Percentiles rank a stretch among this genome's conserved stretches.
Conservation (phyloP, 2,329 filamentous ascomycete genomes). For the Dothideomycetidae sp. region DNA sequence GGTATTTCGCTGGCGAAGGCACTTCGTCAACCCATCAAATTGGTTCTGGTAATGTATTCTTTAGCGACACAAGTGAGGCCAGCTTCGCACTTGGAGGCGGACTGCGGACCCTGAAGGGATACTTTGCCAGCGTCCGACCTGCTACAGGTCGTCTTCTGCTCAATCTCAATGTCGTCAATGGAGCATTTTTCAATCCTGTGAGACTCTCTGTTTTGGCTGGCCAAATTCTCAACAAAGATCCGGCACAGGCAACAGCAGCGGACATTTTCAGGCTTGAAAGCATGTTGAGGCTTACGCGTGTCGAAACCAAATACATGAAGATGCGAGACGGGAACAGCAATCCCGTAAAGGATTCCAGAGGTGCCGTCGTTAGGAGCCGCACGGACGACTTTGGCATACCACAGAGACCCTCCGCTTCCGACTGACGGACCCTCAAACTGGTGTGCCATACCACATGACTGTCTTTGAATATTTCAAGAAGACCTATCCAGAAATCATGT, state of each 20-base stretch:
- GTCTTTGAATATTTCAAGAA: slow-evolving; percentile 38
- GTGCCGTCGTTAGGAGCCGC: slow-evolving; percentile 10
- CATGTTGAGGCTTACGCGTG: slow-evolving; percentile 29
- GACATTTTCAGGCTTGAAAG: slow-evolving; percentile 15
- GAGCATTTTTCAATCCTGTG: slow-evolving; percentile 40
- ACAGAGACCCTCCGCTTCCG: slow-evolving; percentile 35
- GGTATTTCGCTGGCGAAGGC: slow-evolving; percentile 31
- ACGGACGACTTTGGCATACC: too few species aligned
- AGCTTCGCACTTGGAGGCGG: slow-evolving; percentile 33
- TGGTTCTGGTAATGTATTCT: slow-evolving; percentile 37
- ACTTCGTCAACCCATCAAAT: slow-evolving; percentile 24
- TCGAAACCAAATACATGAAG: slow-evolving; percentile 27
- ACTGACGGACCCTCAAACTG: slow-evolving; percentile 26
- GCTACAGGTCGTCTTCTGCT: slow-evolving; percentile 43
- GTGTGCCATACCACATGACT: slow-evolving; percentile 28
- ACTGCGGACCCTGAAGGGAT: slow-evolving; percentile 45
- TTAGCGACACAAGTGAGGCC: slow-evolving; percentile 19
- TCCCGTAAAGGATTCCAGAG: slow-evolving; percentile 21
- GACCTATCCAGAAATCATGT: slow-evolving; percentile 30
- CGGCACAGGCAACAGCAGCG: not conserved
- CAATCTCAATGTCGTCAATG: slow-evolving; percentile 49
- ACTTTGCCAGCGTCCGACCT: slow-evolving; percentile 46
- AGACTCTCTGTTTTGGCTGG: slow-evolving; percentile 22
- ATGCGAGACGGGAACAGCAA: slow-evolving; percentile 7
- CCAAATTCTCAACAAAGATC: slow-evolving; percentile 16